Conservation (phyloP, 257 asterid species). For the Solanum arcanum region DNA sequence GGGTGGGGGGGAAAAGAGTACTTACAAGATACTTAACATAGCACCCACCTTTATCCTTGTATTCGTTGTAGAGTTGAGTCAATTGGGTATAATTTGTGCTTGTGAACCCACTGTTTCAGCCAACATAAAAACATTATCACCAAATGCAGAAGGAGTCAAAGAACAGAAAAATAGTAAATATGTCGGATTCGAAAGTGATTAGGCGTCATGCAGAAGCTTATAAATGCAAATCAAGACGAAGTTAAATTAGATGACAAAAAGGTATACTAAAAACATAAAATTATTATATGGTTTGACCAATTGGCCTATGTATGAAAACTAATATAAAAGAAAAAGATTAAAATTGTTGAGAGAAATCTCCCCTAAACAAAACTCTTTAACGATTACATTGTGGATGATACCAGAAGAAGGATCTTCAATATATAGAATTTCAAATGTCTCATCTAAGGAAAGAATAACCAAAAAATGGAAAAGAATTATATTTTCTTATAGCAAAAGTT, state of each 20-base stretch:
- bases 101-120: constrained; percentile 64
- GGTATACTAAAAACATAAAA: background rate
- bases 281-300: background rate
- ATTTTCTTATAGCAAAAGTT: background rate
- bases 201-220: background rate
- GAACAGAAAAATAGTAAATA: background rate
- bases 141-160: background rate
- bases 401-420: background rate
- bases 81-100: constrained; percentile 60
- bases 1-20: background rate
- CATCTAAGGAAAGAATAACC: background rate
- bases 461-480: background rate
- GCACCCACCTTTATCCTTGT: constrained; percentile 60
- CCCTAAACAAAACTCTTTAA: background rate
- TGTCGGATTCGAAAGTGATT: background rate
- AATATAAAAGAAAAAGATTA: background rate
- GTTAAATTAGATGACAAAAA: background rate
- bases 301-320: background rate
- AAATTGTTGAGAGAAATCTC: background rate
- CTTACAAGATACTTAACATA: background rate
- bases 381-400: background rate
- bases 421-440: background rate
- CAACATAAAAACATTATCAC: background rate
- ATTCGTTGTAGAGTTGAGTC: constrained; percentile 51
- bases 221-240: background rate